Base-by-base conservation (phyloP, 2,329 filamentous ascomycete genomes). In the Eutypella sp. region DNA sequence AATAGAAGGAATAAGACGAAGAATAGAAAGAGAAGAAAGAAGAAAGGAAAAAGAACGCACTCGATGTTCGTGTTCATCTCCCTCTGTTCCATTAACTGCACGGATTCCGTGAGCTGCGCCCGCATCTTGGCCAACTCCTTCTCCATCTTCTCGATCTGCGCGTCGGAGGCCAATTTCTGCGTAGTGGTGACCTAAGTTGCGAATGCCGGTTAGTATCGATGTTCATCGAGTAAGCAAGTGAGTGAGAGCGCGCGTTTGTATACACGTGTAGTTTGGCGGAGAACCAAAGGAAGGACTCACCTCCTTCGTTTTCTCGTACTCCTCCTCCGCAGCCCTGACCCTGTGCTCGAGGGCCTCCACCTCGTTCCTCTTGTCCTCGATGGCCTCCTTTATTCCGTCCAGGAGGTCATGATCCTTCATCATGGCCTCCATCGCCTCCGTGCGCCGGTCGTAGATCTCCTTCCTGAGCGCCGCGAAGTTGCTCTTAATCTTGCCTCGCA, bases 91-190 rank as follows among this genome's bases (percentile, higher is more conserved):
- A 96, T 85, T 40, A 95, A 68, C 67, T 96, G 89, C 44, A 96
- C 87, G 27, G 84, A 90, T 65, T 96, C 92, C 3, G 82, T 85
- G 24, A 96, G 73, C 10, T 85, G 85, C 2, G 85, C 81, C 36
- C 91, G 80, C 89, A 97, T 95, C 64, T 90, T 89, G 40, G 88
- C 87, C n/a, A 99, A 73, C 65, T 99, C 91, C 68, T 96, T 96
- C 70, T 99, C 93, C 85, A 96, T 95, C 73, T 93, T 93, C 68
- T 99, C 93, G 58, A 99, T 96, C 66, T 97, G 92, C 8, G 91
- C 83, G 63, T 97, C 93, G 2, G 85, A 89, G 7, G 84, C 85
- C 63, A 92, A 81, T 70, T 95, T 95, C 64, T 96, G 89, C 16
- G 90, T 88, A 39, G 80, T 87, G 7, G 87, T 92, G 48, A 79